Evolutionary conservation across 805 yeast species (phyloP), one percentile per base, ranked within the genome.

Genomic region (Saturnispora hagleri): DNA sequence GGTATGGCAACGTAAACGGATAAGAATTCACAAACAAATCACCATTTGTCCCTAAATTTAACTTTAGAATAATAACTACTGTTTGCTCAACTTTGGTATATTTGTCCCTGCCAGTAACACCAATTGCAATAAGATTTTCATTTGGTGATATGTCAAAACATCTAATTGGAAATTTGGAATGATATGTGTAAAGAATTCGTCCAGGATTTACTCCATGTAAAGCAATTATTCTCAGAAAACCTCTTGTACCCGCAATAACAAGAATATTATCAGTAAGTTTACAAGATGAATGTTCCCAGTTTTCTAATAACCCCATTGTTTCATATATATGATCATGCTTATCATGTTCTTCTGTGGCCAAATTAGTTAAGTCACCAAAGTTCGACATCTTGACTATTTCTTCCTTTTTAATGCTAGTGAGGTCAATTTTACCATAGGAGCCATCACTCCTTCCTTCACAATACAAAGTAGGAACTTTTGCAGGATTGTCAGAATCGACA

Each of bases 41-140:
- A 17, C 53, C 48, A 28, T 22, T 36, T 4, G 48, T 41, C 17
- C 36, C 38, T 8, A 43, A 26, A 18, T 26, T 24, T 13, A 69
- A 50, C 12, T 61, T 55, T 18, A 69, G 84, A 43, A 88, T 68
- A 4, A 82, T 79, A 5, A 89, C 76, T 58, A 88, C 76, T 3
- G 95, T 89, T 61, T 86, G 91, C 60, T 84, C 90, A 28, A 81
- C 74, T 3, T 82, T 81, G 1, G 82, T 76, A 20, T 76, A 68
- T 53, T 84, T 73, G 62, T 87, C 95, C 52, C 81, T 78, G 0
- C 95, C 93, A 0, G 91, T 85, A 31, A 90, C 82, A 1, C 95
- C 93, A 56, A 88, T 79, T 5, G 93, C 93, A 12, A 89, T 71
- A 26, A 82, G 69, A 18, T 75, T 69, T 26, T 85, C 89, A 57